A percentile compares a stretch with the other conserved stretches of the same genome.
Evolutionary conservation across 2,329 filamentous ascomycete species (phyloP).

Genomic region (Decorospora gaudefroyi): DNA sequence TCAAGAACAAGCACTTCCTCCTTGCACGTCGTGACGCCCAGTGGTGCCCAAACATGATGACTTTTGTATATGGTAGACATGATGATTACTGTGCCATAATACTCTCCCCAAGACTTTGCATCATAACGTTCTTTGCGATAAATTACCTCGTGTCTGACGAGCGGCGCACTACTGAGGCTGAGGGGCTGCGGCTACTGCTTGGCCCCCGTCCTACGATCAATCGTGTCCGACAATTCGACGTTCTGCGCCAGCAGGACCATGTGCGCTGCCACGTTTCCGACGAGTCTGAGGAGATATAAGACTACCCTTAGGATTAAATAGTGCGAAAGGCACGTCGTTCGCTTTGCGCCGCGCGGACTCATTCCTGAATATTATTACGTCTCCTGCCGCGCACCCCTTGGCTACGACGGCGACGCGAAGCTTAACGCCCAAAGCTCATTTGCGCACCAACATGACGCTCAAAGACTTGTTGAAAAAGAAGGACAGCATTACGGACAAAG

Average conservation of each 20-base stretch:
- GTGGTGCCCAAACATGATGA: too few species aligned
- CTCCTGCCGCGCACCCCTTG: conserved; percentile 22
- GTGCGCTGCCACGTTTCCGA: conserved; percentile 28
- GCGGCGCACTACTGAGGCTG: conserved; percentile 29
- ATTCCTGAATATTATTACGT: conserved; percentile 11
- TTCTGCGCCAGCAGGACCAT: conserved; percentile 32
- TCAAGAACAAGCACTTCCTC: not conserved
- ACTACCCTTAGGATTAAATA: conserved; percentile 39
- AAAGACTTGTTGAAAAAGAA: conserved; percentile 67
- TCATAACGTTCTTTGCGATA: too few species aligned
- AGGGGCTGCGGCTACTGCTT: conserved; percentile 32
- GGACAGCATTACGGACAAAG: conserved; percentile 58
- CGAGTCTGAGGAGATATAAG: conserved; percentile 40
- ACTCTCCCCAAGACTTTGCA: not conserved
- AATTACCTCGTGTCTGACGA: too few species aligned
- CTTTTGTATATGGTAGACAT: too few species aligned
- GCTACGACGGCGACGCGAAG: conserved; percentile 17
- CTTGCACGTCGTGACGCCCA: not conserved
- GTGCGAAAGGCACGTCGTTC: conserved; percentile 8
- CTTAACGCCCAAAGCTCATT: conserved; percentile 11
- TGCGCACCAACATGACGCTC: conserved; percentile 58
- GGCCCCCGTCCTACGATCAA: conserved; percentile 26
- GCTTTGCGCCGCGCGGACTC: conserved; percentile 7
- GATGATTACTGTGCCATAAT: too few species aligned
- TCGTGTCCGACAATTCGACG: conserved; percentile 31